phyloP scores from a whole-genome alignment of 108 stramenopile genomes.

The Pelagomonas calceolata region DNA sequence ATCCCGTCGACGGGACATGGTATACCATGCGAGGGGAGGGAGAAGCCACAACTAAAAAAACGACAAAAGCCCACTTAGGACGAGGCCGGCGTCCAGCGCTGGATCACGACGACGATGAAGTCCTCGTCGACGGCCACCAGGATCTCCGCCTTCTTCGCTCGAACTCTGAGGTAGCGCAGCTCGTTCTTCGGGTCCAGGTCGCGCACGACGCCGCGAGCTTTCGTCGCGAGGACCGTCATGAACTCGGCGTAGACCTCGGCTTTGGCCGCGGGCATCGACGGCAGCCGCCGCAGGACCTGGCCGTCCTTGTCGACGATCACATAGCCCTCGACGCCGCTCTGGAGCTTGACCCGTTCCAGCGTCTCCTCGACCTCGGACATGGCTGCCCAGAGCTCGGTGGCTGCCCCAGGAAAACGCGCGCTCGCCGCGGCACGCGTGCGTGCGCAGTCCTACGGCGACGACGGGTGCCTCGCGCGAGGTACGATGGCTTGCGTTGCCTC shows the following conservation, averaged over 20 bases:
- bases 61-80: no score
- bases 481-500: no score
- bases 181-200: constrained; percentile 66
- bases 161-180: constrained; percentile 53
- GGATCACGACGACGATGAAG: constrained; percentile 56
- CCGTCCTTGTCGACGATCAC: constrained; percentile 61
- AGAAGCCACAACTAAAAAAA: no score
- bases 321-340: constrained; percentile 60
- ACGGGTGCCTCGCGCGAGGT: no score
- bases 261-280: constrained; percentile 44
- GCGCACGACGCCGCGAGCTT: constrained; percentile 42
- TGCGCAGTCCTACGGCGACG: no score
- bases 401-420: no score
- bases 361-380: constrained; percentile 58
- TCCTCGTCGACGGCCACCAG: constrained; percentile 55
- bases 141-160: constrained; percentile 54
- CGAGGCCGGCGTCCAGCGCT: constrained; percentile 48
- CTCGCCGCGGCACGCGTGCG: no score
- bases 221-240: constrained; percentile 40
- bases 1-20: no score
- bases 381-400: neutral
- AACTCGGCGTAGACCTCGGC: constrained; percentile 56
- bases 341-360: constrained; percentile 54
- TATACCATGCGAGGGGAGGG: no score
- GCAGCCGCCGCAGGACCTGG: constrained; percentile 49